These are phyloP conservation scores for Colletotrichum sp. DNA, from an alignment of 2,329 filamentous ascomycete genomes.

Conservation along the genomic window DNA sequence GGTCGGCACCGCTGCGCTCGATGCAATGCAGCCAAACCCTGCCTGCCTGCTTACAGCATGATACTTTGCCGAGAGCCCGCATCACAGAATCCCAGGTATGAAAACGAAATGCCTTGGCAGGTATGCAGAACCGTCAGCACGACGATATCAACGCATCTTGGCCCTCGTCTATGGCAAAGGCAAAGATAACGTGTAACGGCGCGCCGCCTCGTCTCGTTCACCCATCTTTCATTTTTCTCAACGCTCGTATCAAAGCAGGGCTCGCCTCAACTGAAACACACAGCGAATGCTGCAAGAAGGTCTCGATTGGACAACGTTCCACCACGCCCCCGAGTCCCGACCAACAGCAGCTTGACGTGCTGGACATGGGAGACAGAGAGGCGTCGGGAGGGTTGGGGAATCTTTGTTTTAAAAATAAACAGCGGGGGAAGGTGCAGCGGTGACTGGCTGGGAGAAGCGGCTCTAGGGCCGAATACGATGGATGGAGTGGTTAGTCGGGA, in stretches of 20 bases:
- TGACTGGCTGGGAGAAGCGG: neutral
- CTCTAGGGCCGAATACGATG: neutral
- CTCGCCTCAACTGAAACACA: constrained; percentile 2
- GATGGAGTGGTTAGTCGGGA: neutral
- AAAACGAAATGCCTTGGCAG: neutral
- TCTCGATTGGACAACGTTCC: constrained; percentile 10
- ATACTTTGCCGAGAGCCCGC: neutral
- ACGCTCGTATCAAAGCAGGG: neutral
- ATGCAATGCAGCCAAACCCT: neutral
- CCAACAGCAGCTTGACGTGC: constrained; percentile 14
- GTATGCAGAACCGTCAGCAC: neutral
- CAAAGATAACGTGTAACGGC: neutral
- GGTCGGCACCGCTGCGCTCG: neutral
- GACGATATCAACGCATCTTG: neutral
- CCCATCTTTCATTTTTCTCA: neutral
- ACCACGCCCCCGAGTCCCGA: neutral
- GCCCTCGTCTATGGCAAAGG: neutral
- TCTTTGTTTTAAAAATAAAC: constrained; percentile 7
- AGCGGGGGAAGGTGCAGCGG: neutral
- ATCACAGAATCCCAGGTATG: neutral
- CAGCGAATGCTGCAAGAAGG: neutral
- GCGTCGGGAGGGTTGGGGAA: constrained; percentile 4
- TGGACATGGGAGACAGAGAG: neutral
- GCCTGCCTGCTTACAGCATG: neutral
- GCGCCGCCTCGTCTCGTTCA: neutral